Percentiles rank a stretch among this genome's conserved stretches.
phyloP scores from a whole-genome alignment of 768 basidiomycete genomes.

The Pulveroboletus ravenelii region DNA sequence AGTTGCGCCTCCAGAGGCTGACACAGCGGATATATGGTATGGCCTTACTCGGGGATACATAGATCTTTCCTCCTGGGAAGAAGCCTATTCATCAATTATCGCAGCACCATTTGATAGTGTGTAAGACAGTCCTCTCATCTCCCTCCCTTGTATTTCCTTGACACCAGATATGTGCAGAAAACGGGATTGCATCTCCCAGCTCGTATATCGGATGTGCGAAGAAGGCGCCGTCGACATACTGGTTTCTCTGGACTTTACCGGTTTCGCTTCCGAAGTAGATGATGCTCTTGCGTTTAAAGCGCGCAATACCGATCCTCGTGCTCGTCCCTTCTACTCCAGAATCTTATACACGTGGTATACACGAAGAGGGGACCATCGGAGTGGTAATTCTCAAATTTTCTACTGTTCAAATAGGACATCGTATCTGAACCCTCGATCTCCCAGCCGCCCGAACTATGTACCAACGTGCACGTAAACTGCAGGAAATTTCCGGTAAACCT shows the following conservation, averaged over 20 bases:
- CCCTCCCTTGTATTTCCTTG: constrained; percentile 11
- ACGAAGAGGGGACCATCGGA: constrained; percentile 82
- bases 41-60: constrained; percentile 72
- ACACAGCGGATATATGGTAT: constrained; percentile 72
- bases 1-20: constrained; percentile 47
- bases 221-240: constrained; percentile 74
- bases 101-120: constrained; percentile 69
- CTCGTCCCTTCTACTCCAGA: constrained; percentile 79
- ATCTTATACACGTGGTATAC: constrained; percentile 96
- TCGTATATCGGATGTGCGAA: constrained; percentile 93
- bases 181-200: constrained; percentile 72
- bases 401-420: constrained; percentile 4
- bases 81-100: constrained; percentile 80
- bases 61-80: constrained; percentile 72
- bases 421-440: constrained; percentile 25
- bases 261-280: constrained; percentile 83
- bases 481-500: constrained; percentile 35
- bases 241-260: constrained; percentile 79
- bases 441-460: constrained; percentile 92
- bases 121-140: constrained; percentile 46
- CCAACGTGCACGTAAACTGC: constrained; percentile 78
- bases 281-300: constrained; percentile 87
- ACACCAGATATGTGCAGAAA: constrained; percentile 46
- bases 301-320: constrained; percentile 85
- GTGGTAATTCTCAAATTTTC: constrained; percentile 53